A percentile compares a stretch with the other conserved stretches of the same genome.
Conservation (phyloP, 306 rosid species). For the Begonia masoniana region DNA sequence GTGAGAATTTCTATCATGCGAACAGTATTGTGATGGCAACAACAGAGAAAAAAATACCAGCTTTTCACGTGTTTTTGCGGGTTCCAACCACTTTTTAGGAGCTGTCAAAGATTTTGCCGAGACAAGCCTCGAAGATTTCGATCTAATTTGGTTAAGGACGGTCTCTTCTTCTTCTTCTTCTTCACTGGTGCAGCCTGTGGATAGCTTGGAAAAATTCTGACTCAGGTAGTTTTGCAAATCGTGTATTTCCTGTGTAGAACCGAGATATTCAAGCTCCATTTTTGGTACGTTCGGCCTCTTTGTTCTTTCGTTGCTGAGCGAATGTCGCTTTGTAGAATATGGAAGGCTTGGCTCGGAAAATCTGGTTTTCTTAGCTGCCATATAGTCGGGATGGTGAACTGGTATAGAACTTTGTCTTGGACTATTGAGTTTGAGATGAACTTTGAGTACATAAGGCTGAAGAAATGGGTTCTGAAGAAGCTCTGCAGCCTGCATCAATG, state of each 20-base stretch:
- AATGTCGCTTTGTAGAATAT: slow-evolving; percentile 29
- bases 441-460: slow-evolving; percentile 66
- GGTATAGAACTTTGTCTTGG: slow-evolving; percentile 58
- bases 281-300: slow-evolving; percentile 77
- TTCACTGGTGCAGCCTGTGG: neutral
- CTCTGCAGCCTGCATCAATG: slow-evolving; percentile 59
- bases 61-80: no score
- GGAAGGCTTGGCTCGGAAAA: slow-evolving; percentile 46
- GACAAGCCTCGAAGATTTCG: slow-evolving; percentile 26
- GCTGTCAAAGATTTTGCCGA: slow-evolving; percentile 34
- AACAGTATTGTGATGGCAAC: no score
- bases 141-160: slow-evolving; percentile 24
- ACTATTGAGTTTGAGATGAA: slow-evolving; percentile 69
- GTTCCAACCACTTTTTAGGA: slow-evolving; percentile 11
- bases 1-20: neutral
- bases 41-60: no score
- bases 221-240: slow-evolving; percentile 37
- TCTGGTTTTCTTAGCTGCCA: slow-evolving; percentile 56
- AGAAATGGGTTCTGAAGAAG: slow-evolving; percentile 71
- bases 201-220: slow-evolving; percentile 32
- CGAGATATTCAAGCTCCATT: slow-evolving; percentile 55
- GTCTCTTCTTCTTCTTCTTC: no score
- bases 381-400: slow-evolving; percentile 38
- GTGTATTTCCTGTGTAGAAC: slow-evolving; percentile 61
- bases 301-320: slow-evolving; percentile 49